phyloP scores from a whole-genome alignment of 2,329 filamentous ascomycete species.

The Trichoderma simmonsii region DNA sequence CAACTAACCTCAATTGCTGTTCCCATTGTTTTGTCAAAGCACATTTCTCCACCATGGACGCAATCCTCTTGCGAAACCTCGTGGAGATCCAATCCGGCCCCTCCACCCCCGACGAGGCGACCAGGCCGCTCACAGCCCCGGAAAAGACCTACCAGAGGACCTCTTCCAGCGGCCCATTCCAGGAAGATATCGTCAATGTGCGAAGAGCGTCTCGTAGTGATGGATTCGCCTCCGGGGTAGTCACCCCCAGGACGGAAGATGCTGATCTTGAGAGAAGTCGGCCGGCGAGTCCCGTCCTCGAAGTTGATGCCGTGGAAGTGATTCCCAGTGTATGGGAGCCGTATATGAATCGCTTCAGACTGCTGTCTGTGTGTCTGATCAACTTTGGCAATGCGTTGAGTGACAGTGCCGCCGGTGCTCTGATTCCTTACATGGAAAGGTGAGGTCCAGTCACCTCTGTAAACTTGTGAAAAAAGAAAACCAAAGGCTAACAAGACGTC shows the following conservation, averaged over 20 bases:
- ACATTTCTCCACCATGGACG: slow-evolving; percentile 31
- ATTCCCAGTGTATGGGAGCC: slow-evolving; percentile 58
- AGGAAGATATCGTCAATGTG: slow-evolving; percentile 29
- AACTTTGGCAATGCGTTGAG: slow-evolving; percentile 69
- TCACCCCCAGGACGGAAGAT: slow-evolving; percentile 17
- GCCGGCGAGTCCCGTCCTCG: slow-evolving; percentile 42
- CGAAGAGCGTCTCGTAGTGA: slow-evolving; percentile 19
- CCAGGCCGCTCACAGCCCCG: slow-evolving; percentile 30
- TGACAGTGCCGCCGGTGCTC: slow-evolving; percentile 71
- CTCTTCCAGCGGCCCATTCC: slow-evolving; percentile 38
- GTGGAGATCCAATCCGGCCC: slow-evolving; percentile 31
- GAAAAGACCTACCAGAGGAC: slow-evolving; percentile 38
- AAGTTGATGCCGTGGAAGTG: slow-evolving; percentile 41
- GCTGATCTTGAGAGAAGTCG: slow-evolving; percentile 52
- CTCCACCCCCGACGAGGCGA: slow-evolving; percentile 22
- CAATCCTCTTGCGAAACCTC: slow-evolving; percentile 32
- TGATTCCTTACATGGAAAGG: slow-evolving; percentile 77
- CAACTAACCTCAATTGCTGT: background rate
- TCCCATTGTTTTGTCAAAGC: background rate
- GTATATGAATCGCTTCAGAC: slow-evolving; percentile 67
- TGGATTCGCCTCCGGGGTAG: slow-evolving; percentile 12
- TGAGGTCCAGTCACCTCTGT: slow-evolving; percentile 28
- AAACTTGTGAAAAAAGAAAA: background rate
- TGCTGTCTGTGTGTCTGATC: slow-evolving; percentile 61
- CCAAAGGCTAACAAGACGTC: background rate